Evolutionary conservation across 768 basidiomycete species (phyloP), one percentile per base, ranked within the genome.

Genomic region (Kwoniella botswanensis): DNA sequence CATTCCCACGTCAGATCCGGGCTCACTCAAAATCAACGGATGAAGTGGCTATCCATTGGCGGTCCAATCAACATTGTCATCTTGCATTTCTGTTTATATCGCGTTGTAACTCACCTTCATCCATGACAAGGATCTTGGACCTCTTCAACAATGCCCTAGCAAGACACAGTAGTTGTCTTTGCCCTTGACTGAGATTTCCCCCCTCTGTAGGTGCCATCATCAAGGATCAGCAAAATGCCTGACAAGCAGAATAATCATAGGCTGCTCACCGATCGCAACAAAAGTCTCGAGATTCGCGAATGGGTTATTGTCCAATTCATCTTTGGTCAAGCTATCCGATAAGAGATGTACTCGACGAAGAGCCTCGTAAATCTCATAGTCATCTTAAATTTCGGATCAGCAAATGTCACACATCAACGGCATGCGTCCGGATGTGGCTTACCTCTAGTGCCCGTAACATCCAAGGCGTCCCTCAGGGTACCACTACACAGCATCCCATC

Each of bases 11-110:
- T 2, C 9, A 22, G 17, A 62, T 18, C 18, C 11, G 13, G 46
- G 70, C 78, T 72, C 61, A 81, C 80, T 82, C 82, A 55, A 82
- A 82, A 56, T 84, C 83, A 13, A 83, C 76, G 9, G 78, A 81
- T 1, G 79, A 79, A 4, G 82, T 83, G 1, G 82, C 82, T 76
- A 60, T 11, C 54, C 11, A 26, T 26, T 22, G 21, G 15, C n/a
- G 5, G 11, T 21, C 0, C 0, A 35, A 35, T 35, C 35, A 35
- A 7, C 35, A 35, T 35, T 7, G 35, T 35, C 35, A 35, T 35
- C 35, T 35, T 1, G 35, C 35, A 35, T 35, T 35, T 35, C 0
- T 35, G 35, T 35, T 7, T 35, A 35, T 35, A 35, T 35, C 35
- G 35, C 35, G 35, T 1, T 35, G 35, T 21, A 13, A 70, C 72